Evolutionary conservation across 441 rosid genomes (phyloP), one percentile per base, ranked within the genome.

Genomic region (Macaranga tanarius): DNA sequence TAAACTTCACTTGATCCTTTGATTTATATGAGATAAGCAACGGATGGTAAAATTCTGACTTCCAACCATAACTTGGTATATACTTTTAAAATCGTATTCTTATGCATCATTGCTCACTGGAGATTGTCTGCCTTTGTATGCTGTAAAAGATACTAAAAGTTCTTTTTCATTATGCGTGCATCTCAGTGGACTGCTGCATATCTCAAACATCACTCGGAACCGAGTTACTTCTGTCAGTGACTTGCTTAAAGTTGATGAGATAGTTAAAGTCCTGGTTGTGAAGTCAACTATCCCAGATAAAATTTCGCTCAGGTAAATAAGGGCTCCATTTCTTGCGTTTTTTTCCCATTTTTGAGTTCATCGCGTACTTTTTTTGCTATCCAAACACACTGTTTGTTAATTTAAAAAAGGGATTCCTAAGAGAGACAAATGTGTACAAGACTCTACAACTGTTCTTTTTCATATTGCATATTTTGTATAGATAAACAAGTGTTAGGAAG

Each of bases 121-220:
- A 45, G 65, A 56, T 69, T 65, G 55, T 70, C 19, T 55, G 56
- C 42, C 20, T 5, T 10, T 42, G 10, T 70, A 26, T 42, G 8
- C 66, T 40, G 12, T 50, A 16, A 25, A 17, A n/a, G 25, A 60
- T 59, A 19, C 54, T 38, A 34, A 16, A 42, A 20, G 16, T 72
- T 25, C 13, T 52, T 65, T 64, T 75, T 23, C 19, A 13, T 58
- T 44, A 51, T 19, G 26, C 0, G 13, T 65, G 38, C 51, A 45
- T 76, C 75, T 62, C 87, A 92, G 99, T 71, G 97, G 99, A 63
- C 84, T 94, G 83, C 82, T 94, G 76, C 99, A 94, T 81, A 88
- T 92, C 71, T 92, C 99, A 50, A 92, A 90, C 73, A 86, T 92
- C 66, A 84, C 89, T 42, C 79, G 78, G 38, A 66, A 62, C 62